phyloP scores from a whole-genome alignment of 257 asterid species.

The Salvia splendens region DNA sequence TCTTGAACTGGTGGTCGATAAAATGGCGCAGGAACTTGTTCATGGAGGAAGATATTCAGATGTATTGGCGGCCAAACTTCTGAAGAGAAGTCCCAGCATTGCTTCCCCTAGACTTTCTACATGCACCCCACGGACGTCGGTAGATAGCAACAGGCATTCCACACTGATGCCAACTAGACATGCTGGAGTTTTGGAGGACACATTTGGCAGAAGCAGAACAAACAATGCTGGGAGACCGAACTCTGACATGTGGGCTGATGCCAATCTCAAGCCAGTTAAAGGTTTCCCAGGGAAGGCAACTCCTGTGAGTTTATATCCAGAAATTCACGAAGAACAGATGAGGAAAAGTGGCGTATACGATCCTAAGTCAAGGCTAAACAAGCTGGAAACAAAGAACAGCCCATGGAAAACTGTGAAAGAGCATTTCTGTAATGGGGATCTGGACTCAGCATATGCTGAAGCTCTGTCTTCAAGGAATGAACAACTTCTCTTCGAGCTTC shows the following conservation, averaged over 20 bases:
- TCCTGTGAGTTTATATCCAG: conserved; percentile 41
- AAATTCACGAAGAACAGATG: conserved; percentile 45
- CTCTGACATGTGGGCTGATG: conserved; percentile 57
- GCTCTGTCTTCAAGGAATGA: conserved; percentile 74
- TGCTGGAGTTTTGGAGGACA: conserved; percentile 51
- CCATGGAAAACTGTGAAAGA: conserved; percentile 56
- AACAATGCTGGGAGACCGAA: conserved; percentile 53
- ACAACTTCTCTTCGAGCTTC: conserved; percentile 73
- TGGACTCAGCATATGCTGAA: conserved; percentile 78
- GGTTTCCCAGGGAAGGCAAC: conserved; percentile 47
- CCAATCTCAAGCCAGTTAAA: conserved; percentile 49
- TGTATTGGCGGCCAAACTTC: conserved; percentile 44
- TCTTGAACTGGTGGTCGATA: conserved; percentile 75
- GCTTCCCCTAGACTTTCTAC: conserved; percentile 75
- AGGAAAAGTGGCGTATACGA: conserved; percentile 45
- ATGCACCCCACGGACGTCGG: conserved; percentile 78
- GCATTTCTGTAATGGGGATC: conserved; percentile 62
- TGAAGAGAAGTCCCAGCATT: conserved; percentile 57
- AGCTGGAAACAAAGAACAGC: conserved; percentile 47
- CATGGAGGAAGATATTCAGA: conserved; percentile 57
- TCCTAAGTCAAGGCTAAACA: conserved; percentile 49
- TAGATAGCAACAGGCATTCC: conserved; percentile 56
- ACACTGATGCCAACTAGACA: conserved; percentile 47
- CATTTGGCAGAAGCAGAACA: conserved; percentile 51
- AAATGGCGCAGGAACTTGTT: conserved; percentile 65